Conservation (phyloP, 257 asterid species). For the Ophiorrhiza pumila region DNA sequence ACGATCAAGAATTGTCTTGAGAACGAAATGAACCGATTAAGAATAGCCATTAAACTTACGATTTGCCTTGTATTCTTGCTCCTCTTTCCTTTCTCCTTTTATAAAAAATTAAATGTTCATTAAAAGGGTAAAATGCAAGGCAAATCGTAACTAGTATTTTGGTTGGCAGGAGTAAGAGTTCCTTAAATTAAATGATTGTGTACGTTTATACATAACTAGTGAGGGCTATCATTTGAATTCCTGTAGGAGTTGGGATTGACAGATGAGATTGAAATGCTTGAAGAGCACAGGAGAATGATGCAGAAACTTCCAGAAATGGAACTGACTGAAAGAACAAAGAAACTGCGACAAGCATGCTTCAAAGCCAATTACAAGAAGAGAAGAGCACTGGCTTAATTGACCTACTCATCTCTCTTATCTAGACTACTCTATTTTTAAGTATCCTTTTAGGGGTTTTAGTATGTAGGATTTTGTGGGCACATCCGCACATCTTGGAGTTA, state of each 20-base stretch:
- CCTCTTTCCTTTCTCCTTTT: too few relatives aligned
- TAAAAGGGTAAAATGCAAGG: too few relatives aligned
- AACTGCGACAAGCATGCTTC: conserved; percentile 81
- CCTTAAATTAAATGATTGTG: neutral
- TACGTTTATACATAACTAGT: neutral
- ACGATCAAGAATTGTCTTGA: neutral
- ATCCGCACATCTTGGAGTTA: neutral
- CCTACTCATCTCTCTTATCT: neutral
- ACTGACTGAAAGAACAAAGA: conserved; percentile 73
- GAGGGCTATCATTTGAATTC: neutral
- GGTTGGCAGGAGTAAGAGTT: too few relatives aligned
- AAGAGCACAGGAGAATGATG: conserved; percentile 68
- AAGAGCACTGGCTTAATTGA: conserved; percentile 34
- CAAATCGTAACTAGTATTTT: too few relatives aligned
- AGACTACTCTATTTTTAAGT: neutral
- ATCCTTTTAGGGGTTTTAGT: neutral
- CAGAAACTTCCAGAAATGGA: conserved; percentile 69
- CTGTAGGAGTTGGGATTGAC: conserved; percentile 70
- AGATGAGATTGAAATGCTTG: conserved; percentile 62
- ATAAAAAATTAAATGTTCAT: too few relatives aligned
- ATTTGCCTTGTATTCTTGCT: too few relatives aligned
- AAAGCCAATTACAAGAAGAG: conserved; percentile 92
- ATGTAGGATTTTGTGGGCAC: neutral
- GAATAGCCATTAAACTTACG: too few relatives aligned
- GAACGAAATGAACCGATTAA: too few relatives aligned